These are phyloP conservation scores for Candida khao-thaluensis DNA, from an alignment of 805 yeast species.

Conservation along the genomic window DNA sequence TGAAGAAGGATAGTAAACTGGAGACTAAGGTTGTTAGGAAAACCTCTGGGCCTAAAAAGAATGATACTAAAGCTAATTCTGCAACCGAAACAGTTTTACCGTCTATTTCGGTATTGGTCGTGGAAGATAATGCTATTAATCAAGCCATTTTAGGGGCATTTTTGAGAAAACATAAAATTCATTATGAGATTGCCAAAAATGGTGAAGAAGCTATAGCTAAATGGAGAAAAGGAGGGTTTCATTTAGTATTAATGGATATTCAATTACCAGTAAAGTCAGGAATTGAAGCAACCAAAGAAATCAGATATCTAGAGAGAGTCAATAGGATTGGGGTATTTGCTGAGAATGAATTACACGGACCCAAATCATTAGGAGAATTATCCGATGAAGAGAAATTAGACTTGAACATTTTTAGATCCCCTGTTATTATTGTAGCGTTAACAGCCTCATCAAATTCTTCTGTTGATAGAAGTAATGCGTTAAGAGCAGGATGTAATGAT, in stretches of 20 bases:
- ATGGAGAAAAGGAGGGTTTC: slow-evolving; percentile 95
- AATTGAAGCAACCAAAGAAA: slow-evolving; percentile 89
- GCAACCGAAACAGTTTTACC: slow-evolving; percentile 72
- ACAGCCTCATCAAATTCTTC: slow-evolving; percentile 85
- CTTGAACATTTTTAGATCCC: slow-evolving; percentile 69
- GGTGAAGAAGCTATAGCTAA: slow-evolving; percentile 94
- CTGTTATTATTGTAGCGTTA: slow-evolving; percentile 96
- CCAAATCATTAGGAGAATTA: slow-evolving; percentile 21
- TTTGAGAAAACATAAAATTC: slow-evolving; percentile 78
- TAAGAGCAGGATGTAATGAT: slow-evolving; percentile 97
- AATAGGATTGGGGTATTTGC: slow-evolving; percentile 75
- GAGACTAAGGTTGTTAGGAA: slow-evolving; percentile 9
- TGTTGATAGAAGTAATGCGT: slow-evolving; percentile 83
- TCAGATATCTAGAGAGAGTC: slow-evolving; percentile 75
- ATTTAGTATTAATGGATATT: slow-evolving; percentile 93
- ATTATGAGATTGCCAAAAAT: slow-evolving; percentile 82
- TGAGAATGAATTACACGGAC: slow-evolving; percentile 32
- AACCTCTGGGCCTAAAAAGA: slow-evolving; percentile 14
- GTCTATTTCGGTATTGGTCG: slow-evolving; percentile 85
- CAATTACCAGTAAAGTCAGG: slow-evolving; percentile 97
- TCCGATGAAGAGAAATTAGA: slow-evolving; percentile 57
- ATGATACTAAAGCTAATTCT: slow-evolving; percentile 19
- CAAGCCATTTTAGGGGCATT: slow-evolving; percentile 89
- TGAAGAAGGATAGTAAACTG: not conserved
- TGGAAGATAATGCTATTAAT: slow-evolving; percentile 94